phyloP scores from a whole-genome alignment of 345 rosid species.

The Schrenkiella parvula region DNA sequence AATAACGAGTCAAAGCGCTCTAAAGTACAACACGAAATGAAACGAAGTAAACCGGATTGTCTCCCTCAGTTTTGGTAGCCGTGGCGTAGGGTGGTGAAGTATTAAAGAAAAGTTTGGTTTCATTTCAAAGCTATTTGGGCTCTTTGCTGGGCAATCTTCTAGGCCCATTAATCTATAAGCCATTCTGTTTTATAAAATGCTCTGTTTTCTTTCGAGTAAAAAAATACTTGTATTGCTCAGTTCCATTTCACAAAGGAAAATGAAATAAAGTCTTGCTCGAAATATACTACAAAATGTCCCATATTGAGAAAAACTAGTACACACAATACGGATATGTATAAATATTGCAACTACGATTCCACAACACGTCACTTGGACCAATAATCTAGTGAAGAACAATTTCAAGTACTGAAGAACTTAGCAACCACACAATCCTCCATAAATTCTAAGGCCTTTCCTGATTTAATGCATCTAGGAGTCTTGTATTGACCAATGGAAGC shows the following conservation, averaged over 20 bases:
- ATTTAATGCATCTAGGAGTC: constrained; percentile 83
- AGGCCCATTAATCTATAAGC: background rate
- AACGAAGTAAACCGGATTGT: no score
- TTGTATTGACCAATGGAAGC: constrained; percentile 91
- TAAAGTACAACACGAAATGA: no score
- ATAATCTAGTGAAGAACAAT: background rate
- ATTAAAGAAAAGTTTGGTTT: background rate
- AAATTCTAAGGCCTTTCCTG: constrained; percentile 47
- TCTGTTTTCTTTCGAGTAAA: background rate
- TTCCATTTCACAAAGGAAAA: background rate
- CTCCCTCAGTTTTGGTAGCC: no score
- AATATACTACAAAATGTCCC: background rate
- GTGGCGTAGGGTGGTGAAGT: background rate
- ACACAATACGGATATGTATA: background rate
- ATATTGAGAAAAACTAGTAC: background rate
- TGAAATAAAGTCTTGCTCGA: background rate
- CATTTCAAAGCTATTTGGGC: background rate
- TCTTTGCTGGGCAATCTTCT: background rate
- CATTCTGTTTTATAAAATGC: background rate
- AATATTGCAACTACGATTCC: constrained; percentile 1
- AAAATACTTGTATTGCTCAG: background rate
- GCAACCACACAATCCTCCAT: constrained; percentile 58
- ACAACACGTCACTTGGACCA: background rate
- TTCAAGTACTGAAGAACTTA: constrained; percentile 49
- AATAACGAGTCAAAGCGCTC: no score